Evolutionary conservation across 352 stramenopile genomes (phyloP).

Genomic region (Phytophthora pisi): DNA sequence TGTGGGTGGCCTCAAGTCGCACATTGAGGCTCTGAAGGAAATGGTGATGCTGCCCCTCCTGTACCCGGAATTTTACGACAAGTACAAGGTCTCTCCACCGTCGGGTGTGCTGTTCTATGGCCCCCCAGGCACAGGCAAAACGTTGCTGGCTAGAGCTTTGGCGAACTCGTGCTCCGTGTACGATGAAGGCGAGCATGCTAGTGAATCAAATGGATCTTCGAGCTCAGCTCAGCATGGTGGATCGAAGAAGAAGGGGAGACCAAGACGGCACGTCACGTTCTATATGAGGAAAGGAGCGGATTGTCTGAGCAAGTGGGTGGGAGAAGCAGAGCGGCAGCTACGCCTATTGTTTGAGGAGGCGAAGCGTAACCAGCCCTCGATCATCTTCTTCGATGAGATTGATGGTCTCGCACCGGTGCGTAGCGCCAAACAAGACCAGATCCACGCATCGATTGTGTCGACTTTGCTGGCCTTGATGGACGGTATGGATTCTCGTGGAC

Average conservation of each 20-base stretch:
- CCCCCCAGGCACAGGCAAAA: slow-evolving; percentile 93
- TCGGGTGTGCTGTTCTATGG: slow-evolving; percentile 91
- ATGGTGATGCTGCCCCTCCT: slow-evolving; percentile 94
- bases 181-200: slow-evolving; percentile 18
- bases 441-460: slow-evolving; percentile 93
- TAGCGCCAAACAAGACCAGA: slow-evolving; percentile 94
- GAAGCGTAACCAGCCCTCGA: slow-evolving; percentile 89
- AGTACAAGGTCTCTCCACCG: slow-evolving; percentile 86
- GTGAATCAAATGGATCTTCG: neutral
- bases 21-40: slow-evolving; percentile 92
- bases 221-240: neutral
- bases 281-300: slow-evolving; percentile 95
- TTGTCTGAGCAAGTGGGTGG: slow-evolving; percentile 93
- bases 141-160: slow-evolving; percentile 86
- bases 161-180: slow-evolving; percentile 84
- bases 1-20: slow-evolving; percentile 80
- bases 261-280: slow-evolving; percentile 84
- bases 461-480: slow-evolving; percentile 94
- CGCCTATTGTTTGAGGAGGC: slow-evolving; percentile 92
- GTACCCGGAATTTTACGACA: slow-evolving; percentile 93
- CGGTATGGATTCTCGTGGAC: slow-evolving; percentile 82
- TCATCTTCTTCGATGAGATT: slow-evolving; percentile 97
- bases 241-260: slow-evolving; percentile 26
- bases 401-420: slow-evolving; percentile 92
- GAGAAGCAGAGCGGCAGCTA: slow-evolving; percentile 91